These are phyloP conservation scores for Lathyrus aphaca DNA, from an alignment of 306 rosid species.

Conservation along the genomic window DNA sequence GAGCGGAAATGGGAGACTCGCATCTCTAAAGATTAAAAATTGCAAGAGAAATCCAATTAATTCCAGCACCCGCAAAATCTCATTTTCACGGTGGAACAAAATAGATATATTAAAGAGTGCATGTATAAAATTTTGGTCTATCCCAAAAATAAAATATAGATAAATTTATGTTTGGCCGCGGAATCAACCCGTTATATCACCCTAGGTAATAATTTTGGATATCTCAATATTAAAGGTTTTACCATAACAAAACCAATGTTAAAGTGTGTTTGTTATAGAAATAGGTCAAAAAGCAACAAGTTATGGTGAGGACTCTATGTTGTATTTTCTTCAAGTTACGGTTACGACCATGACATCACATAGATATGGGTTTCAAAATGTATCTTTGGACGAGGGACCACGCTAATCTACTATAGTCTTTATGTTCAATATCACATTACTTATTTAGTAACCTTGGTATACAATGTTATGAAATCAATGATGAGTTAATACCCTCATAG, in stretches of 20 bases:
- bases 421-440: slow-evolving; percentile 18
- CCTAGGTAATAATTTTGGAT: not conserved
- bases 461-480: slow-evolving; percentile 17
- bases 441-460: slow-evolving; percentile 30
- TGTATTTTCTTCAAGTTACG: slow-evolving; percentile 54
- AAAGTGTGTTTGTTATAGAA: not conserved
- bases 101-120: too few relatives aligned
- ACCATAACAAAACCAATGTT: too few relatives aligned
- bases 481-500: slow-evolving; percentile 7
- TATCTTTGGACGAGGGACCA: slow-evolving; percentile 50
- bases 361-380: slow-evolving; percentile 46
- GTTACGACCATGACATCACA: slow-evolving; percentile 70
- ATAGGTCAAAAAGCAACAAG: slow-evolving; percentile 40
- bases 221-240: not conserved
- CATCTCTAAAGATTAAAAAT: too few relatives aligned
- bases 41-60: too few relatives aligned
- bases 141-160: too few relatives aligned
- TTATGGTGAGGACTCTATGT: slow-evolving; percentile 39
- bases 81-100: too few relatives aligned
- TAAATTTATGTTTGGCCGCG: too few relatives aligned
- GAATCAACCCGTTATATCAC: too few relatives aligned
- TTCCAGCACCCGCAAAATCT: too few relatives aligned
- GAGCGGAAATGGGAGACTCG: too few relatives aligned
- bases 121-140: too few relatives aligned
- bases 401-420: slow-evolving; percentile 30